These are phyloP conservation scores for Sarcodon aspratus DNA, from an alignment of 768 basidiomycete genomes.

Conservation along the genomic window DNA sequence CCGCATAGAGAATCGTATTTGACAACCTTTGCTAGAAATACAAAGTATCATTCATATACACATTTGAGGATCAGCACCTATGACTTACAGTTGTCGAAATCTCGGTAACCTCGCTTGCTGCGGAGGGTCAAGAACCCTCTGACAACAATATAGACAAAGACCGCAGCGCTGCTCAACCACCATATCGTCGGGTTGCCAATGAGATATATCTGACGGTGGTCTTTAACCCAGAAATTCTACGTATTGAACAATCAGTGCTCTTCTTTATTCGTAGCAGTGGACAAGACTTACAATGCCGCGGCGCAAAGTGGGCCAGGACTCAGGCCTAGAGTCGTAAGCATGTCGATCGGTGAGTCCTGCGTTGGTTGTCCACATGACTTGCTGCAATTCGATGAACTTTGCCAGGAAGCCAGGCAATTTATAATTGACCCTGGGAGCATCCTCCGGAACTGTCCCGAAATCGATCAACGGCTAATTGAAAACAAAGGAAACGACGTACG, in stretches of 20 bases:
- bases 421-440: constrained; percentile 85
- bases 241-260: not conserved
- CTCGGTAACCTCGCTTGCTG: constrained; percentile 81
- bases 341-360: constrained; percentile 93
- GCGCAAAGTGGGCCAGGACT: constrained; percentile 79
- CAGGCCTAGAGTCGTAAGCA: constrained; percentile 89
- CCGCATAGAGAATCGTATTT: constrained; percentile 88
- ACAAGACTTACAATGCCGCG: constrained; percentile 77
- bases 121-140: constrained; percentile 79
- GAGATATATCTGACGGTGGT: constrained; percentile 91
- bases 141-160: constrained; percentile 52
- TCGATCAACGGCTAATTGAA: not conserved
- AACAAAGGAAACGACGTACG: constrained; percentile 32
- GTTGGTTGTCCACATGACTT: constrained; percentile 96
- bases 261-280: not conserved
- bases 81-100: constrained; percentile 82
- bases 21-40: constrained; percentile 62
- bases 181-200: constrained; percentile 92
- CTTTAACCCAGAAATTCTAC: constrained; percentile 98
- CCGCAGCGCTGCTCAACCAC: constrained; percentile 72
- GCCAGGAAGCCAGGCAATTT: constrained; percentile 75
- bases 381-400: constrained; percentile 88
- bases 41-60: not conserved
- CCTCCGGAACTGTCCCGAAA: constrained; percentile 41
- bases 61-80: not conserved